Conservation (phyloP, 2,329 filamentous ascomycete species). For the Aspergillus flavus region DNA sequence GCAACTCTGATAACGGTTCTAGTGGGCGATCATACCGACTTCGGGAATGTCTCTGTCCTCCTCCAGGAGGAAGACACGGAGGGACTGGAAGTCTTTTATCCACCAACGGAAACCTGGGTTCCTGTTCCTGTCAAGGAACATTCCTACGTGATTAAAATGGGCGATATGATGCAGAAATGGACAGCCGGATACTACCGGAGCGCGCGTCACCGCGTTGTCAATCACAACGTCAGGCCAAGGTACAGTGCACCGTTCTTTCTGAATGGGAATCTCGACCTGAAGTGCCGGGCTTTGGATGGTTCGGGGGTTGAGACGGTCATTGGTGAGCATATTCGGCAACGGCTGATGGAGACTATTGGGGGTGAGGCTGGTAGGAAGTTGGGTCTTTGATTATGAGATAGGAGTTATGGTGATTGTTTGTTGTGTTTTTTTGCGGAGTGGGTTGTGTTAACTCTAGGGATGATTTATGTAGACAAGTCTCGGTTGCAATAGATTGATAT, state of each 20-base stretch:
- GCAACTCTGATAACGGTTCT: not conserved
- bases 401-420: not conserved
- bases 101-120: conserved; percentile 6
- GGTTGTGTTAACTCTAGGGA: not conserved
- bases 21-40: conserved; percentile 12
- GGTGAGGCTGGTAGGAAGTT: not conserved
- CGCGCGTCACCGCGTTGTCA: conserved; percentile 2
- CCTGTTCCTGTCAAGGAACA: not conserved
- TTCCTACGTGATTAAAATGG: conserved; percentile 9
- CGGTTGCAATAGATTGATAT: too few species aligned
- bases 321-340: conserved; percentile 2
- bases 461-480: not conserved
- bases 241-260: conserved; percentile 10
- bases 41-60: conserved; percentile 5
- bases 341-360: conserved; percentile 5
- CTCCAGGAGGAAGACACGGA: conserved; percentile 5
- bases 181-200: conserved; percentile 4
- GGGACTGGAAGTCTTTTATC: conserved; percentile 7
- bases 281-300: conserved; percentile 1
- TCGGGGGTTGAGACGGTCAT: conserved; percentile 1
- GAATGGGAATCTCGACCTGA: conserved; percentile 1
- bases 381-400: not conserved
- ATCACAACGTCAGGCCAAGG: not conserved
- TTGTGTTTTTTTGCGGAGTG: not conserved
- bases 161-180: conserved; percentile 9